Percentiles rank a stretch among this genome's conserved stretches.
These are phyloP conservation scores for Colletotrichum theobromicola DNA, from an alignment of 2,329 filamentous ascomycete species.

Conservation along the genomic window DNA sequence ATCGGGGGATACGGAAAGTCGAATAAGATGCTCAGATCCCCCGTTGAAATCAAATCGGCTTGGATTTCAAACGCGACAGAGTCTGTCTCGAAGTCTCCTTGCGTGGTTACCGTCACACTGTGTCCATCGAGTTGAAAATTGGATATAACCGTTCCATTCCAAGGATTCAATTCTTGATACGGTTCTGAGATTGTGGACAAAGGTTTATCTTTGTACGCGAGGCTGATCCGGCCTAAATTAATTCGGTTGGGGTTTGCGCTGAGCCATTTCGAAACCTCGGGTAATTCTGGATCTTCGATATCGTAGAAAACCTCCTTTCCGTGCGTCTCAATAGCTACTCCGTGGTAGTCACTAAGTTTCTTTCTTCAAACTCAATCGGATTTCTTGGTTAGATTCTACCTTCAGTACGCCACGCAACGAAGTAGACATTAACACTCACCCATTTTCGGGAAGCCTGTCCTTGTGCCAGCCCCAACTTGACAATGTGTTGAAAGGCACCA, in stretches of 20 bases:
- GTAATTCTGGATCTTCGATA: constrained; percentile 36
- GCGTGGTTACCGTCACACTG: constrained; percentile 37
- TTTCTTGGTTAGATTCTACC: background rate
- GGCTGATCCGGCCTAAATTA: constrained; percentile 46
- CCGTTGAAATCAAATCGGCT: constrained; percentile 36
- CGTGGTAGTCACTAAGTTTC: constrained; percentile 10
- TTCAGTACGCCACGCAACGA: background rate
- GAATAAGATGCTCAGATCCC: constrained; percentile 39
- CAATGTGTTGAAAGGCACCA: constrained; percentile 49
- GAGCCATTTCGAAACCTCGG: constrained; percentile 49
- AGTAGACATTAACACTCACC: background rate
- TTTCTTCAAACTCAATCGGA: background rate
- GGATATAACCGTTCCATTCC: constrained; percentile 42
- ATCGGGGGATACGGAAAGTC: constrained; percentile 48
- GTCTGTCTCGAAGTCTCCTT: constrained; percentile 43
- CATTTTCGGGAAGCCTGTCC: constrained; percentile 45
- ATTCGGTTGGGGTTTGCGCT: constrained; percentile 51
- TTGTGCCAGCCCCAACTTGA: constrained; percentile 56
- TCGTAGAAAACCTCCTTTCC: constrained; percentile 41
- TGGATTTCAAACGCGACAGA: constrained; percentile 39
- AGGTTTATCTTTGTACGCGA: constrained; percentile 36
- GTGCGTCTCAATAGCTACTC: constrained; percentile 34
- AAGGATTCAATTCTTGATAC: constrained; percentile 39
- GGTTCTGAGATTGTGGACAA: constrained; percentile 35
- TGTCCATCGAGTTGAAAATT: constrained; percentile 35